phyloP scores from a whole-genome alignment of 768 basidiomycete species.

The Leccinum obscurum region DNA sequence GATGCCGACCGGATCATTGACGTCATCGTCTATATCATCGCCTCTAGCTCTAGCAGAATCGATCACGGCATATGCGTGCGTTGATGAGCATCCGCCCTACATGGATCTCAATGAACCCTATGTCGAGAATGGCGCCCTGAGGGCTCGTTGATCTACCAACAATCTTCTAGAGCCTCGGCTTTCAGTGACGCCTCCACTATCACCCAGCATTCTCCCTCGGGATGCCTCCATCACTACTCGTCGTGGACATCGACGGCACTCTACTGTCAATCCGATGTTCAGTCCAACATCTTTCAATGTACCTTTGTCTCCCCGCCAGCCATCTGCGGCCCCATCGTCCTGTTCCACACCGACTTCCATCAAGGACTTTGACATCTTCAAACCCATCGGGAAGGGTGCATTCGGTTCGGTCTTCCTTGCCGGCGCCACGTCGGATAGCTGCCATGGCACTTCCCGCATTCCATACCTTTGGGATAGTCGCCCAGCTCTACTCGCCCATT shows the following conservation, averaged over 20 bases:
- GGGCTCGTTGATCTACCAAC: conserved; percentile 64
- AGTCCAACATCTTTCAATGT: conserved; percentile 49
- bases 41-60: conserved; percentile 84
- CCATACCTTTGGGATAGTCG: conserved; percentile 23
- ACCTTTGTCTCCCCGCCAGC: conserved; percentile 86
- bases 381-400: no score
- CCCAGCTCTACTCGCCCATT: conserved; percentile 22
- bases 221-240: conserved; percentile 47
- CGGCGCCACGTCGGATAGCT: conserved; percentile 19
- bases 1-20: conserved; percentile 78
- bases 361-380: no score
- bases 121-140: conserved; percentile 44
- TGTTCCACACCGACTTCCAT: conserved; percentile 83
- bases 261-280: conserved; percentile 62
- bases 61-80: conserved; percentile 67
- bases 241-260: conserved; percentile 69
- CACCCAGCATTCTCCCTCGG: conserved; percentile 56
- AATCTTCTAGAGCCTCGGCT: conserved; percentile 66
- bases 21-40: conserved; percentile 86
- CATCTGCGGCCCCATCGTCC: conserved; percentile 73
- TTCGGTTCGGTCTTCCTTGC: background rate
- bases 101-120: conserved; percentile 64
- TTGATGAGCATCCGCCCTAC: conserved; percentile 60
- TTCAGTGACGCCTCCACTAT: conserved; percentile 72
- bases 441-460: conserved; percentile 30